Conservation (phyloP, 768 basidiomycete genomes). For the Boletus eberwhitei region DNA sequence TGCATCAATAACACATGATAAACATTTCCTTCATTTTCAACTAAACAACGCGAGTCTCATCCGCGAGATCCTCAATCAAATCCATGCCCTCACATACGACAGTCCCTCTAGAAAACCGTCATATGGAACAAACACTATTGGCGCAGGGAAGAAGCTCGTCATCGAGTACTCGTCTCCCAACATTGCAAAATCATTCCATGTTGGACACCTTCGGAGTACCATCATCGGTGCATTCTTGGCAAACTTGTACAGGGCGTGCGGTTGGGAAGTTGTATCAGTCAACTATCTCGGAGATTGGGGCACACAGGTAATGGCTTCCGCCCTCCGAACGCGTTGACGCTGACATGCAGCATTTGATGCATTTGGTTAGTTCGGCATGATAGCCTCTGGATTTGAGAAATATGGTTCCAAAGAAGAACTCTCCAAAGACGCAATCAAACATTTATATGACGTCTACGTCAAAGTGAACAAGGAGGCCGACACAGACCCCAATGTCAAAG, state of each 20-base stretch:
- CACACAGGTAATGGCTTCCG: constrained; percentile 65
- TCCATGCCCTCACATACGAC: constrained; percentile 67
- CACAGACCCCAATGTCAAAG: constrained; percentile 65
- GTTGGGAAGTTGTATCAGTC: constrained; percentile 87
- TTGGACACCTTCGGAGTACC: constrained; percentile 94
- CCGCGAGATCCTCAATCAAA: constrained; percentile 64
- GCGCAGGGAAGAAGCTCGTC: constrained; percentile 77
- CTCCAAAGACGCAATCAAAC: constrained; percentile 87
- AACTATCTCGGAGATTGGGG: constrained; percentile 99
- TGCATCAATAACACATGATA: constrained; percentile 63
- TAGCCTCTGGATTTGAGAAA: constrained; percentile 87
- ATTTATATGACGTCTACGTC: constrained; percentile 93
- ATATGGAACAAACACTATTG: constrained; percentile 79
- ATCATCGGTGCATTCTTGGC: constrained; percentile 95
- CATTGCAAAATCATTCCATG: constrained; percentile 98
- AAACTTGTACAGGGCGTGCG: constrained; percentile 88
- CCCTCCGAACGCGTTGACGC: not conserved
- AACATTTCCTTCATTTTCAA: constrained; percentile 82
- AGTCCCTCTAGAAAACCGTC: constrained; percentile 56
- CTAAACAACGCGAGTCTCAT: constrained; percentile 63
- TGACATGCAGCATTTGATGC: not conserved
- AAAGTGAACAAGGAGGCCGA: constrained; percentile 87
- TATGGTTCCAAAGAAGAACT: constrained; percentile 86
- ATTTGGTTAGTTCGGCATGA: constrained; percentile 66
- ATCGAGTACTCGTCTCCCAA: constrained; percentile 96